These are phyloP conservation scores for Leptographium flavum DNA, from an alignment of 2,329 filamentous ascomycete genomes.

Conservation along the genomic window DNA sequence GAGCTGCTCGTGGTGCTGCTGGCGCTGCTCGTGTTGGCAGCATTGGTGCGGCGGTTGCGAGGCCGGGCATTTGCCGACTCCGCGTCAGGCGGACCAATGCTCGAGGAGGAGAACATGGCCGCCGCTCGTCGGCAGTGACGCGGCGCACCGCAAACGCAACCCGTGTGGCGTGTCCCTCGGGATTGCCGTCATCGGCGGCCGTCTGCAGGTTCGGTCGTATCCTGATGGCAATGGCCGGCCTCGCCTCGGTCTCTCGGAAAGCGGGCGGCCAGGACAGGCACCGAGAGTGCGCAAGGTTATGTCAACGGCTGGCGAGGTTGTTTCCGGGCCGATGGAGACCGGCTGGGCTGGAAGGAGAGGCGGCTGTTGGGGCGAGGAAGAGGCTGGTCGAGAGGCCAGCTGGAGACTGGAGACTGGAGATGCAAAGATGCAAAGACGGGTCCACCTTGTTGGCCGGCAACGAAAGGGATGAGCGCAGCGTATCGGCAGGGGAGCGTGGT, in stretches of 20 bases:
- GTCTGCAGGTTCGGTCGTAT: neutral
- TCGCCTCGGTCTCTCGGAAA: neutral
- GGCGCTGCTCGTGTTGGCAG: conserved; percentile 16
- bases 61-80: conserved; percentile 28
- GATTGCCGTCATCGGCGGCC: conserved; percentile 2
- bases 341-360: too few species aligned
- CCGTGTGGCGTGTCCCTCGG: neutral
- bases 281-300: too few species aligned
- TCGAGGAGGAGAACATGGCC: conserved; percentile 29
- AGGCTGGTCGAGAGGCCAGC: too few species aligned
- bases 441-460: conserved; percentile 13
- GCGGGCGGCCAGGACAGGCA: neutral
- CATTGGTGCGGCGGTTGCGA: conserved; percentile 32
- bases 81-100: conserved; percentile 26
- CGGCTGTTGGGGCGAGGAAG: too few species aligned
- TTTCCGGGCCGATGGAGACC: too few species aligned
- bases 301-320: too few species aligned
- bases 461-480: conserved; percentile 17
- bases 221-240: neutral
- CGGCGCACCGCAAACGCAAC: conserved; percentile 1
- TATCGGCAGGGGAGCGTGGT: too few species aligned
- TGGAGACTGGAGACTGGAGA: neutral
- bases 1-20: conserved; percentile 16
- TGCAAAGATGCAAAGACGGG: neutral
- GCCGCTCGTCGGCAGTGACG: conserved; percentile 12